Percentiles rank a stretch among this genome's conserved stretches.
These are phyloP conservation scores for Flaveria bidentis DNA, from an alignment of 129 eudicot genomes.

Conservation along the genomic window DNA sequence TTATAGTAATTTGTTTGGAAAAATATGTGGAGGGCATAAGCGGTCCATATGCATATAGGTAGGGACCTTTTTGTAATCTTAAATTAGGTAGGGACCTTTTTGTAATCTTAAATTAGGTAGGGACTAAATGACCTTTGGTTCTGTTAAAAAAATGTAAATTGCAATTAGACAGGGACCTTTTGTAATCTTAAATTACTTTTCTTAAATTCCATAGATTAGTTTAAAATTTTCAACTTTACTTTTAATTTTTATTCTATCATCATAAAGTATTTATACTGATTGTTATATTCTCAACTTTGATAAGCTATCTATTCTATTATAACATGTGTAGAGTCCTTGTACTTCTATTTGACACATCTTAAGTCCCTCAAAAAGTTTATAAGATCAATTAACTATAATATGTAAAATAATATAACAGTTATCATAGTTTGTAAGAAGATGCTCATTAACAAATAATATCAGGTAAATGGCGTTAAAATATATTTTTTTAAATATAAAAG, in stretches of 20 bases:
- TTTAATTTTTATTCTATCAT: neutral
- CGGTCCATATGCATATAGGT: constrained; percentile 17
- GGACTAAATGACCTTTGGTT: too few species aligned
- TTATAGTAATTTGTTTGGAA: constrained; percentile 23
- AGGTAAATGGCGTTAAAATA: neutral
- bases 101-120: too few species aligned
- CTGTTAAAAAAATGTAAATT: too few species aligned
- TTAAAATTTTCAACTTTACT: neutral
- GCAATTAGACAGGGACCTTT: neutral
- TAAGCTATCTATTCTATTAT: neutral
- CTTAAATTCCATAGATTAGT: neutral
- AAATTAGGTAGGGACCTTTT: too few species aligned
- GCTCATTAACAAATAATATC: neutral
- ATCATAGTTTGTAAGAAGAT: neutral
- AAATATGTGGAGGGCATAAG: constrained; percentile 39
- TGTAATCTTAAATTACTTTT: constrained; percentile 16
- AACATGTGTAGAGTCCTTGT: neutral
- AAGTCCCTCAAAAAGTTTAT: neutral
- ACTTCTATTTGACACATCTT: neutral
- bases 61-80: too few species aligned
- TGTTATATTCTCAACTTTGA: neutral
- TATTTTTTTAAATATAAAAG: too few species aligned
- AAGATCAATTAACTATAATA: neutral
- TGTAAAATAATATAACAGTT: neutral
- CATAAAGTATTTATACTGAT: neutral